Evolutionary conservation across 306 rosid species (phyloP).

Genomic region (Crotalaria pallida): DNA sequence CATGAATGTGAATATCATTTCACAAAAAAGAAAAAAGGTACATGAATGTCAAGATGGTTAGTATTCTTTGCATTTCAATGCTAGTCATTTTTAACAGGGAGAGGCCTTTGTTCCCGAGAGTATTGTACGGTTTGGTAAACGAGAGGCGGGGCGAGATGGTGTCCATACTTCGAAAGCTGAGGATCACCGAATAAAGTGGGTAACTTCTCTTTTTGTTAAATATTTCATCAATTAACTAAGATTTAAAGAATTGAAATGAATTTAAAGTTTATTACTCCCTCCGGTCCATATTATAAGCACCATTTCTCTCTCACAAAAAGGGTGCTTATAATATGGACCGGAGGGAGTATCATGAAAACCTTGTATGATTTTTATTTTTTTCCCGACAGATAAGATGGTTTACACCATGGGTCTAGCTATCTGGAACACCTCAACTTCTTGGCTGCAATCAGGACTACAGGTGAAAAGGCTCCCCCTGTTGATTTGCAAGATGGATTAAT

Average conservation of each 20-base stretch:
- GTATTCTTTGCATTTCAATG: neutral
- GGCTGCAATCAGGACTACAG: conserved; percentile 51
- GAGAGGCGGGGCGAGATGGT: conserved; percentile 61
- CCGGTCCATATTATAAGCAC: no score
- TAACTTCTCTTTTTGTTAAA: conserved; percentile 6
- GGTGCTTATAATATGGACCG: no score
- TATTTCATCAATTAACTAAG: neutral
- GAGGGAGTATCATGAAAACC: neutral
- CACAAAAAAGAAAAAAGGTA: conserved; percentile 76
- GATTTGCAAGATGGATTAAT: conserved; percentile 73
- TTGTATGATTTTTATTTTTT: neutral
- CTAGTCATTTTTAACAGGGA: conserved; percentile 46
- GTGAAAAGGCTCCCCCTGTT: conserved; percentile 58
- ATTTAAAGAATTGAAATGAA: conserved; percentile 12
- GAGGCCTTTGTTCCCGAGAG: conserved; percentile 92
- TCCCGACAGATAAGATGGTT: conserved; percentile 66
- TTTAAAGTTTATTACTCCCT: no score
- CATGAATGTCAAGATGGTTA: no score
- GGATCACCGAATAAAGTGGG: conserved; percentile 73
- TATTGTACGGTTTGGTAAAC: conserved; percentile 51
- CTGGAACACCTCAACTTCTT: conserved; percentile 86
- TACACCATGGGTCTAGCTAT: conserved; percentile 98
- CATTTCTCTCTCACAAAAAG: no score
- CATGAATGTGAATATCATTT: neutral
- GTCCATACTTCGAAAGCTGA: conserved; percentile 57